Evolutionary conservation across 805 yeast genomes (phyloP).

Genomic region (Myxozyma kluyveri): DNA sequence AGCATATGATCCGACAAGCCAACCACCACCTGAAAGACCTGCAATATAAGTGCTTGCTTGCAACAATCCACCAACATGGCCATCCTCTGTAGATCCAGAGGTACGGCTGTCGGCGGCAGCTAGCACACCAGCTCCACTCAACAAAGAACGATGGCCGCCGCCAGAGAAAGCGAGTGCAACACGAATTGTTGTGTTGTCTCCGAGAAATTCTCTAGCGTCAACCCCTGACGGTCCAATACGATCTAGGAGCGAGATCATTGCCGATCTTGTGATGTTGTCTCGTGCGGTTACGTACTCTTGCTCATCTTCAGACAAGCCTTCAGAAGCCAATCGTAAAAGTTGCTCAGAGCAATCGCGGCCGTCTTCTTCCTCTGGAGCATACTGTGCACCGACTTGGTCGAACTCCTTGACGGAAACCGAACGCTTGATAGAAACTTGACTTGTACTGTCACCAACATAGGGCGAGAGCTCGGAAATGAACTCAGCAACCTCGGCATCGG

Average conservation of each 20-base stretch:
- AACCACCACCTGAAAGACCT: constrained; percentile 80
- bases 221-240: constrained; percentile 50
- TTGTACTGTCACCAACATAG: too few species aligned
- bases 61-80: constrained; percentile 67
- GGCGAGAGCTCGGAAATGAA: too few species aligned
- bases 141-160: constrained; percentile 90
- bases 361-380: too few species aligned
- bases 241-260: constrained; percentile 46
- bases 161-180: constrained; percentile 64
- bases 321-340: constrained; percentile 19
- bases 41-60: constrained; percentile 66
- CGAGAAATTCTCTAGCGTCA: constrained; percentile 40
- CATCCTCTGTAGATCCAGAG: constrained; percentile 46
- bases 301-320: constrained; percentile 24
- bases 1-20: constrained; percentile 68
- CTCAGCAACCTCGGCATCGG: too few species aligned
- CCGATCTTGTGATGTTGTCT: constrained; percentile 12
- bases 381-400: too few species aligned
- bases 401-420: too few species aligned
- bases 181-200: constrained; percentile 30
- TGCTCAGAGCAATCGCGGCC: too few species aligned
- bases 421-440: too few species aligned
- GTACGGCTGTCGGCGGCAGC: constrained; percentile 75
- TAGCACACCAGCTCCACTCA: constrained; percentile 78
- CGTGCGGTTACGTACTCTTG: constrained; percentile 31